phyloP scores from a whole-genome alignment of 148 eudicot genomes.

The Nepenthes gracilis region DNA sequence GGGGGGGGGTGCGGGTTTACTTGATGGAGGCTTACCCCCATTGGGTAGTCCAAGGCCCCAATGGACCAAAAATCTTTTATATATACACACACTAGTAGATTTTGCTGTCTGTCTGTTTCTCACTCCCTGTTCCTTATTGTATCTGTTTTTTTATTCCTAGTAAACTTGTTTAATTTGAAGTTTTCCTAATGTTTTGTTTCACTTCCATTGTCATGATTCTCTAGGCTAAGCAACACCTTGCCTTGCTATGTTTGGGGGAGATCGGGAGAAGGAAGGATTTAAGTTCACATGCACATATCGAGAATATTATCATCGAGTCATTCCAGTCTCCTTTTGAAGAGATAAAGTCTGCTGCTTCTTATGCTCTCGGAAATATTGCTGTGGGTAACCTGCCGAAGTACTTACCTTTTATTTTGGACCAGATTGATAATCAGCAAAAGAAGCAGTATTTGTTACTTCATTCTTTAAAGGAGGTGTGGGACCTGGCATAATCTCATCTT shows the following conservation, averaged over 20 bases:
- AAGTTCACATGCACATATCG: constrained; percentile 85
- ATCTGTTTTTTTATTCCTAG: too few relatives aligned
- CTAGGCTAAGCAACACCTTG: constrained; percentile 92
- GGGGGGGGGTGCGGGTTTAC: too few relatives aligned
- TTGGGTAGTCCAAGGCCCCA: too few relatives aligned
- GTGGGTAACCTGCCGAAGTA: constrained; percentile 89
- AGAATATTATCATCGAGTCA: constrained; percentile 89
- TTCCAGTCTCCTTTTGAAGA: constrained; percentile 97
- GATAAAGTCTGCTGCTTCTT: constrained; percentile 93
- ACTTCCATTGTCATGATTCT: not conserved
- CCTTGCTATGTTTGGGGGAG: constrained; percentile 94
- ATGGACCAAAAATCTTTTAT: too few relatives aligned
- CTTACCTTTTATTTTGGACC: constrained; percentile 87
- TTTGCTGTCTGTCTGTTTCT: too few relatives aligned
- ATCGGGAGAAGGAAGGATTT: constrained; percentile 92
- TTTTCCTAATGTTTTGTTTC: too few relatives aligned
- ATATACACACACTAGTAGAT: too few relatives aligned
- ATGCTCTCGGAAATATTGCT: constrained; percentile 89
- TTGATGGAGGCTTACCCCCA: too few relatives aligned
- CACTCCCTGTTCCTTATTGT: too few relatives aligned
- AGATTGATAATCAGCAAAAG: constrained; percentile 97
- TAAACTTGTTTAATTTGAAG: too few relatives aligned
- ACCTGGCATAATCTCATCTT: not conserved
- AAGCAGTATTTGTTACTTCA: constrained; percentile 91
- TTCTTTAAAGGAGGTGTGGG: constrained; percentile 83